A percentile compares a stretch with the other conserved stretches of the same genome.
These are phyloP conservation scores for Hypoxylon rickii DNA, from an alignment of 495 filamentous ascomycete genomes.

Conservation along the genomic window DNA sequence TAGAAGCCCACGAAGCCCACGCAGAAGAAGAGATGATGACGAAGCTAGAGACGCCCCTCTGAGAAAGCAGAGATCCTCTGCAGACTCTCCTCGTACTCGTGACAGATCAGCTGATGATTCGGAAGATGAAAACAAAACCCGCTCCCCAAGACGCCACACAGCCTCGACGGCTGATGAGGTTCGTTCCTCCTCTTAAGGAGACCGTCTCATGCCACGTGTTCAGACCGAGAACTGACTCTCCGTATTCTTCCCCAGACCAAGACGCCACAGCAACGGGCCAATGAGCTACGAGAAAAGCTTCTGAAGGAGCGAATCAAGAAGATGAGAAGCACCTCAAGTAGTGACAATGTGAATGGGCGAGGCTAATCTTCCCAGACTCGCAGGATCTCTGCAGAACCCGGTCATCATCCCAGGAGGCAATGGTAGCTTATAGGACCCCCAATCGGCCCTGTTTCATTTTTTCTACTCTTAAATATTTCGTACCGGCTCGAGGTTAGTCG, in stretches of 20 bases:
- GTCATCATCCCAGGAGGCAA: conserved; percentile 3
- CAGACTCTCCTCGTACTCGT: conserved; percentile 45
- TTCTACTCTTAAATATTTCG: too few species aligned
- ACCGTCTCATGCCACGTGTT: conserved; percentile 19
- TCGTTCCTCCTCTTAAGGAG: conserved; percentile 44
- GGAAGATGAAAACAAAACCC: conserved; percentile 59
- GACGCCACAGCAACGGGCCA: conserved; percentile 52
- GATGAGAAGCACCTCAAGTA: conserved; percentile 60
- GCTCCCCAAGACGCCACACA: conserved; percentile 38
- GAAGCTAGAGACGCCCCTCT: conserved; percentile 44
- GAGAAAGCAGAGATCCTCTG: conserved; percentile 45
- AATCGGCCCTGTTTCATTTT: conserved; percentile 8
- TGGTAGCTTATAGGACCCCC: conserved; percentile 4
- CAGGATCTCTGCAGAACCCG: conserved; percentile 29
- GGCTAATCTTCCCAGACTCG: conserved; percentile 50
- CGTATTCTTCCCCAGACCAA: conserved; percentile 41
- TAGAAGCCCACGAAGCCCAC: conserved; percentile 24
- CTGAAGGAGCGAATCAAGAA: conserved; percentile 71
- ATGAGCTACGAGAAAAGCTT: conserved; percentile 66
- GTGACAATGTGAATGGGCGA: conserved; percentile 46
- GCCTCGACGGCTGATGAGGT: conserved; percentile 45
- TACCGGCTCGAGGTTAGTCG: conserved; percentile 32
- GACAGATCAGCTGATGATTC: conserved; percentile 66
- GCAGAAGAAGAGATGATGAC: conserved; percentile 23
- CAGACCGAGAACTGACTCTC: conserved; percentile 34